Evolutionary conservation across 345 rosid genomes (phyloP).

Genomic region (Draba incana): DNA sequence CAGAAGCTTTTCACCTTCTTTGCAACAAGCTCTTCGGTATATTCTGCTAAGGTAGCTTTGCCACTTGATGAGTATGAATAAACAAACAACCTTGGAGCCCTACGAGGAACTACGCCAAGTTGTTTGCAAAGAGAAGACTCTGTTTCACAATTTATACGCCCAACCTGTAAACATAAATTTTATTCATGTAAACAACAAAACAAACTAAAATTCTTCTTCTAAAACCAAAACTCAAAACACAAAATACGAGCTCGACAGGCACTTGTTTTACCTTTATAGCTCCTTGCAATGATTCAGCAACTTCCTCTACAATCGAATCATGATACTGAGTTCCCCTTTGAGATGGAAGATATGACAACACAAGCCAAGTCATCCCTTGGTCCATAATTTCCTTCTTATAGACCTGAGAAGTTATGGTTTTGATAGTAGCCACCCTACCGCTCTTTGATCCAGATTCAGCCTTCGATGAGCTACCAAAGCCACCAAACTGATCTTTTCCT

Average conservation of each 20-base stretch:
- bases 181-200: not conserved
- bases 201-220: not conserved
- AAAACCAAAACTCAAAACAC: not conserved
- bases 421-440: conserved; percentile 49
- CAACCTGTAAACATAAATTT: conserved; percentile 52
- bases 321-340: conserved; percentile 53
- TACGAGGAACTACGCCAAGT: conserved; percentile 56
- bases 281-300: conserved; percentile 65
- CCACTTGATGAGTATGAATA: conserved; percentile 60
- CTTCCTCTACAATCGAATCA: conserved; percentile 69
- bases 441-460: conserved; percentile 54
- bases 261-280: conserved; percentile 68
- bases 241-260: conserved; percentile 6
- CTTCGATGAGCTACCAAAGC: conserved; percentile 60
- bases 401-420: conserved; percentile 52
- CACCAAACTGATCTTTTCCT: conserved; percentile 52
- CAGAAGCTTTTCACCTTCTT: conserved; percentile 68
- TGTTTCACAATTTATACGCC: conserved; percentile 74
- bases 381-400: conserved; percentile 67
- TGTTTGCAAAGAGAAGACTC: conserved; percentile 75
- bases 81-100: conserved; percentile 65
- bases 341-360: conserved; percentile 61
- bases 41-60: conserved; percentile 73
- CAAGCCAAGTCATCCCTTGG: conserved; percentile 91
- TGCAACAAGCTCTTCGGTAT: conserved; percentile 58